Evolutionary conservation across 768 basidiomycete genomes (phyloP).

Genomic region (Cubamyces sp.): DNA sequence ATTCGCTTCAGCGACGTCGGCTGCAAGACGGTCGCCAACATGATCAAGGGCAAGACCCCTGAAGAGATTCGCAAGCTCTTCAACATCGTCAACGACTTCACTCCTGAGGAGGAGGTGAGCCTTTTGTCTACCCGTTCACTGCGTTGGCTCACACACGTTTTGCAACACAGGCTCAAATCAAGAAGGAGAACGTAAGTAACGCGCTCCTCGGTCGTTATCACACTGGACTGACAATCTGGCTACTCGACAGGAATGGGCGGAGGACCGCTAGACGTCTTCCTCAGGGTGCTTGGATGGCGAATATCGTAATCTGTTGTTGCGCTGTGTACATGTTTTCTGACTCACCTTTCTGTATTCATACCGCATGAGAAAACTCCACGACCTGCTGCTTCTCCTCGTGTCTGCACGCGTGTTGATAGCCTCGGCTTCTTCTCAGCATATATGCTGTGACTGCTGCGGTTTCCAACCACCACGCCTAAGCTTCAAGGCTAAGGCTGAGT

Average conservation of each 20-base stretch:
- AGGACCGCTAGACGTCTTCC: constrained; percentile 65
- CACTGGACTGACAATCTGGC: constrained; percentile 12
- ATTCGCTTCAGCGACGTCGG: constrained; percentile 76
- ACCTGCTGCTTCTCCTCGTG: not conserved
- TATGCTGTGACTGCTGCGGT: not conserved
- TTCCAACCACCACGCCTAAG: not conserved
- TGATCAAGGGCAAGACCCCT: constrained; percentile 99
- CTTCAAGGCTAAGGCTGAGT: too few relatives aligned
- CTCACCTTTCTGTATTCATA: constrained; percentile 22
- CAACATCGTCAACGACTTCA: constrained; percentile 98
- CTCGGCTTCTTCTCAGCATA: not conserved
- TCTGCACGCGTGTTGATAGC: not conserved
- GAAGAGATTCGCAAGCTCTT: constrained; percentile 99
- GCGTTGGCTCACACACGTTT: constrained; percentile 19
- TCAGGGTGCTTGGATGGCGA: constrained; percentile 4
- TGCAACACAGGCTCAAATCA: constrained; percentile 82
- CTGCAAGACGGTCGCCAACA: constrained; percentile 99
- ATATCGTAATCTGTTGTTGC: constrained; percentile 21
- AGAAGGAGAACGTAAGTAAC: constrained; percentile 93
- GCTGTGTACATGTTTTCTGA: constrained; percentile 27
- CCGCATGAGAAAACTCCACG: constrained; percentile 11
- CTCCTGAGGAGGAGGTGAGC: constrained; percentile 95
- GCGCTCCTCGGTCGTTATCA: not conserved
- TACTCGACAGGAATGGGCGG: constrained; percentile 80
- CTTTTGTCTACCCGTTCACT: constrained; percentile 6